Base-by-base conservation (phyloP, 1,284 basidiomycete genomes). In the Apiotrichum veenhuisii region DNA sequence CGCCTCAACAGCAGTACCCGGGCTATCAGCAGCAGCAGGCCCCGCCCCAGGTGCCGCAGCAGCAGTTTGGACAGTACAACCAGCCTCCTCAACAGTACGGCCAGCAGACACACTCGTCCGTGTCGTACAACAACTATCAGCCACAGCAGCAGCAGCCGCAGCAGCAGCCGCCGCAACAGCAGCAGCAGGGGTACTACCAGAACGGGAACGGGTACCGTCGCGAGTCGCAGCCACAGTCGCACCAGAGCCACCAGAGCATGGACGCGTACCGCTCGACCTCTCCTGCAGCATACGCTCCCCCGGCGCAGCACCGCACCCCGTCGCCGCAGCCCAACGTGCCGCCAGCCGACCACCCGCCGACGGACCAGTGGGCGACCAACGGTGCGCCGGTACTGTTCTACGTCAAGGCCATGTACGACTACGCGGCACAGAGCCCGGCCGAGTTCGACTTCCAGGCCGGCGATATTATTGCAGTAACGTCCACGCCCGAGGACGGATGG, bases 391-490 rank as follows among this genome's bases (percentile, higher is more conserved):
- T 77, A 7, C 56, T 77, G 44, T 77, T 77, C 64, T 77, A 75
- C 50, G 91, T 95, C 59, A 89, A 90, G 80, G 94, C 94, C 36
- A 77, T 97, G 67, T 97, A 93, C 74, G 91, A 96, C 73, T 97
- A 97, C 69, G 77, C 79, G 17, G 92, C 93, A 23, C 86, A 88
- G 20, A 89, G 45, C 23, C 18, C 67, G 5, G 68, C 70, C 20
- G 75, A 76, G 52, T 89, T 94, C 75, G 88, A 91, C 73, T 94
- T 95, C 83, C 89, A 91, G 69, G 81, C 85, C 23, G 89, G 88
- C 7, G 92, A 95, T 74, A 88, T 95, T 61, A 94, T 96, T 67
- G 92, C 91, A 11, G 91, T 95, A 5, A 94, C 89, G 2, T 82
- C 86, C 43, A 93, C 90, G 17, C 91, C 91, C 14, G 89, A 94